phyloP scores from a whole-genome alignment of 208 protist species.

The Leishmania tarentolae region DNA sequence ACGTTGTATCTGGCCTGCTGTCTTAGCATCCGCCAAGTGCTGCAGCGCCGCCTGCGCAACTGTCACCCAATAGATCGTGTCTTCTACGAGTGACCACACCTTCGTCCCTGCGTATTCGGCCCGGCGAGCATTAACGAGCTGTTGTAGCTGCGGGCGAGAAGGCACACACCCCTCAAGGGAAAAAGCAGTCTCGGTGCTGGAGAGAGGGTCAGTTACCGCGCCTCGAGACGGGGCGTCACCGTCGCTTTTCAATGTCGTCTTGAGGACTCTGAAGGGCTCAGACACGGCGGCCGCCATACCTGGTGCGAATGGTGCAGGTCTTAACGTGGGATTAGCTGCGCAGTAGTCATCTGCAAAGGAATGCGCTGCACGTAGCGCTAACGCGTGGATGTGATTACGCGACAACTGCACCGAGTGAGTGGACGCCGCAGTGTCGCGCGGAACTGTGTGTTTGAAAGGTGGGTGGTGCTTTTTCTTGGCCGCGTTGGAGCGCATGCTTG shows the following conservation, averaged over 20 bases:
- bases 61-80: slow-evolving; percentile 31
- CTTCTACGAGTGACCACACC: slow-evolving; percentile 11
- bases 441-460: slow-evolving; percentile 17
- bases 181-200: neutral
- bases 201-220: neutral
- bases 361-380: neutral
- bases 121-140: neutral
- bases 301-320: neutral
- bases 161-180: neutral
- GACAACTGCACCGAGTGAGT: neutral
- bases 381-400: neutral
- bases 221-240: neutral
- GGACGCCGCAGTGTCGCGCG: neutral
- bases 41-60: slow-evolving; percentile 26
- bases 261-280: neutral
- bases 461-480: slow-evolving; percentile 15
- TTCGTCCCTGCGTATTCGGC: neutral
- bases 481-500: neutral
- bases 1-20: slow-evolving; percentile 24
- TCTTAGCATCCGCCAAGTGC: slow-evolving; percentile 10
- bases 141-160: neutral
- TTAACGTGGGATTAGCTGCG: neutral
- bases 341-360: neutral
- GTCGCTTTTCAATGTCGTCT: neutral
- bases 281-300: neutral